Evolutionary conservation across 83 land plant species (phyloP).

Genomic region (Picea engelmannii): DNA sequence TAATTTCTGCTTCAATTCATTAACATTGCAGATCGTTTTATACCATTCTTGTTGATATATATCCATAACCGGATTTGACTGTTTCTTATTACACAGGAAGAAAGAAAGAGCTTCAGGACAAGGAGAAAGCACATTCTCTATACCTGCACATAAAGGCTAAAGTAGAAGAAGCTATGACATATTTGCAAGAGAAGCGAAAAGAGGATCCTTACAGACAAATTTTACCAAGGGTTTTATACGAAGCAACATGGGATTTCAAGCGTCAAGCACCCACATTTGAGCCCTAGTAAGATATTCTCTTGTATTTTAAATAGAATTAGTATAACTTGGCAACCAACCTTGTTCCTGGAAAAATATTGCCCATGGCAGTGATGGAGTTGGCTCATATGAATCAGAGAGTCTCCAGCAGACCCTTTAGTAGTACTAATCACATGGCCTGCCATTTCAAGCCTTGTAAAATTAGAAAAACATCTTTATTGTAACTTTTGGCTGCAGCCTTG

Average conservation of each 20-base stretch:
- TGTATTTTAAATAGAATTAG: too few relatives aligned
- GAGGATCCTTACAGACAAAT: slow-evolving; percentile 74
- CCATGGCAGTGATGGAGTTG: too few relatives aligned
- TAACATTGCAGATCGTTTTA: neutral
- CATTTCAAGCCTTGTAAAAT: too few relatives aligned
- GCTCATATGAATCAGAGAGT: too few relatives aligned
- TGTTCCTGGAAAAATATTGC: too few relatives aligned
- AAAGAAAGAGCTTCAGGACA: slow-evolving; percentile 48
- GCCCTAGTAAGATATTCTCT: slow-evolving; percentile 13
- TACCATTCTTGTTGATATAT: neutral
- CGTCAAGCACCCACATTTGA: slow-evolving; percentile 73
- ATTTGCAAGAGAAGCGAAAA: slow-evolving; percentile 66
- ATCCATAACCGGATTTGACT: neutral
- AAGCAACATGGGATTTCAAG: slow-evolving; percentile 39
- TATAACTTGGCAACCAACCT: too few relatives aligned
- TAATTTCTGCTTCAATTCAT: neutral
- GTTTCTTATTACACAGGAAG: slow-evolving; percentile 25
- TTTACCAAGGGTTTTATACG: slow-evolving; percentile 49
- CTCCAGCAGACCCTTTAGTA: too few relatives aligned
- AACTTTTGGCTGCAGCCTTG: too few relatives aligned
- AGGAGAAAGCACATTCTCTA: slow-evolving; percentile 43
- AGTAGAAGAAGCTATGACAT: slow-evolving; percentile 54
- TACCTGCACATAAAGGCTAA: slow-evolving; percentile 72
- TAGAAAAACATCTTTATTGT: too few relatives aligned
- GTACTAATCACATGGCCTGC: too few relatives aligned